These are phyloP conservation scores for Lodderomyces elongisporus DNA, from an alignment of 1,139 yeast genomes.

Conservation along the genomic window DNA sequence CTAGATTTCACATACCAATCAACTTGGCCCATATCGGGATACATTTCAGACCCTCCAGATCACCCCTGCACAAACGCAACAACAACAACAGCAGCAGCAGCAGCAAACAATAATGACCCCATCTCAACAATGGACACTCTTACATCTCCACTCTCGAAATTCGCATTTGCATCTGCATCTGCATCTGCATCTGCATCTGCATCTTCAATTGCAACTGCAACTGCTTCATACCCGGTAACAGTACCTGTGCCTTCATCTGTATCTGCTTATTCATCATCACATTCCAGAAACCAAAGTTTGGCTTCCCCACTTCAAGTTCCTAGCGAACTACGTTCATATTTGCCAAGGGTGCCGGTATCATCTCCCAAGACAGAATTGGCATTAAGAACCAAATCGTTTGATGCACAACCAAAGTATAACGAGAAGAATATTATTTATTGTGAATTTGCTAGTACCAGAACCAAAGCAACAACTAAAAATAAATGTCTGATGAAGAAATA, in stretches of 20 bases:
- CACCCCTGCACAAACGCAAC: neutral
- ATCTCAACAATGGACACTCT: no score
- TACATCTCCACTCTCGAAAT: no score
- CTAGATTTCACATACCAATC: neutral
- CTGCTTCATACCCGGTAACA: no score
- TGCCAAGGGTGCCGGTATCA: neutral
- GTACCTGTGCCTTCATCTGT: no score
- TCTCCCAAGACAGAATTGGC: neutral
- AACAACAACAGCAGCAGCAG: neutral
- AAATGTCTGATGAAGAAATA: neutral
- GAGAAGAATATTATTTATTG: constrained; percentile 11
- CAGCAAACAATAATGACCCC: no score
- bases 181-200: no score
- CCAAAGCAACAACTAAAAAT: neutral
- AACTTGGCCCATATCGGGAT: neutral
- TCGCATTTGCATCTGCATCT: no score
- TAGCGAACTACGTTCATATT: neutral
- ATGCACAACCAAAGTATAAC: neutral
- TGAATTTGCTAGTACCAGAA: constrained; percentile 5
- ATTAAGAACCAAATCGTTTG: constrained; percentile 1
- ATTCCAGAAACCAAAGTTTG: constrained; percentile 1
- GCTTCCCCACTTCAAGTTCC: constrained; percentile 3
- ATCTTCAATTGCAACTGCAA: no score
- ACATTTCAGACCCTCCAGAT: neutral
- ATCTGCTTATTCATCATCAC: no score